Percentiles rank a stretch among this genome's conserved stretches.
Conservation (phyloP, 192 early-diverging fungal genomes). For the Coemansia sp. region DNA sequence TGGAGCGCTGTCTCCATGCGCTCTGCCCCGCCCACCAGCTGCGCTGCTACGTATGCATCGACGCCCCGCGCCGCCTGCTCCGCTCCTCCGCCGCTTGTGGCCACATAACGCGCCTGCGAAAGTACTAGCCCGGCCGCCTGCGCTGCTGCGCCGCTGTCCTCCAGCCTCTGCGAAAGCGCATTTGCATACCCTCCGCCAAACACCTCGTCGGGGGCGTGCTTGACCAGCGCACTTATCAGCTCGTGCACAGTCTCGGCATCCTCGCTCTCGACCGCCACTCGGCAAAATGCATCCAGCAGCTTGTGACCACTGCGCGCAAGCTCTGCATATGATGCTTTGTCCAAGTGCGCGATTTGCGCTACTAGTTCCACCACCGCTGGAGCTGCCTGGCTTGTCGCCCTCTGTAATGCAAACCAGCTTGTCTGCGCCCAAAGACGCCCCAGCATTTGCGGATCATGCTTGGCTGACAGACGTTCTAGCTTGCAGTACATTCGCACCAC, state of each 20-base stretch:
- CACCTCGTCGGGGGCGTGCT: slow-evolving; percentile 36
- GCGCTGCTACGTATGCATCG: slow-evolving; percentile 22
- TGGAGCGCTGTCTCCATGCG: slow-evolving; percentile 8
- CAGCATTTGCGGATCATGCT: slow-evolving; percentile 28
- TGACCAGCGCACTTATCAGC: slow-evolving; percentile 31
- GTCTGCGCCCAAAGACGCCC: slow-evolving; percentile 44
- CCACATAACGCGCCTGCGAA: slow-evolving; percentile 30
- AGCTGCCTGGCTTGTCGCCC: slow-evolving; percentile 17
- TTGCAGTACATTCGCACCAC: slow-evolving; percentile 40
- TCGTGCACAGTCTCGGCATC: slow-evolving; percentile 21
- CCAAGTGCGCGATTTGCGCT: slow-evolving; percentile 29
- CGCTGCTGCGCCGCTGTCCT: slow-evolving; percentile 23
- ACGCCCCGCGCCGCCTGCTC: slow-evolving; percentile 25
- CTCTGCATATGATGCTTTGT: neutral
- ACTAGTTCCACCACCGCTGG: slow-evolving; percentile 29
- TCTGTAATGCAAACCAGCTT: slow-evolving; percentile 49
- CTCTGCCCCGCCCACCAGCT: slow-evolving; percentile 2
- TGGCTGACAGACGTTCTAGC: slow-evolving; percentile 23
- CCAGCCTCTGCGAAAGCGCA: slow-evolving; percentile 27
- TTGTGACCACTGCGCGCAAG: slow-evolving; percentile 14
- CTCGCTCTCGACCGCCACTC: slow-evolving; percentile 30
- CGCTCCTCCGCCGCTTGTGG: slow-evolving; percentile 9
- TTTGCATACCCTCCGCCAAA: slow-evolving; percentile 34
- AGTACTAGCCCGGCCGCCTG: slow-evolving; percentile 35
- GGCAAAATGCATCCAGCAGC: slow-evolving; percentile 36